Percentiles rank a stretch among this genome's conserved stretches.
Conservation (phyloP, 345 rosid species). For the Barbarea vulgaris region DNA sequence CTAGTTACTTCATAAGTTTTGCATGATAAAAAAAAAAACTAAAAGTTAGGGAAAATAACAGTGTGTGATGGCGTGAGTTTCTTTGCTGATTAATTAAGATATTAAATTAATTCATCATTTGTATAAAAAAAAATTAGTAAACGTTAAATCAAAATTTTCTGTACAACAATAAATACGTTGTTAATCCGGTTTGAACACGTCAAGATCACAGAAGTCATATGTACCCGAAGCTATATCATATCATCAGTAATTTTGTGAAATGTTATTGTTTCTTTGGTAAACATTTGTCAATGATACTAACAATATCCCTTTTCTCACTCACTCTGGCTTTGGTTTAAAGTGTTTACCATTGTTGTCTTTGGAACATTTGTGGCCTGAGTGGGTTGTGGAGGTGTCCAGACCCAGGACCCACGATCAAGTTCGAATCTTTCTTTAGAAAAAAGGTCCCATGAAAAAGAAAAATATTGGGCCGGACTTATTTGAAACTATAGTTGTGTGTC, state of each 20-base stretch:
- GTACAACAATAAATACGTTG: not conserved
- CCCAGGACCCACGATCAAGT: not conserved
- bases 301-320: not conserved
- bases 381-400: not conserved
- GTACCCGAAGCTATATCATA: not conserved
- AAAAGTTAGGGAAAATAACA: constrained; percentile 12
- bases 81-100: not conserved
- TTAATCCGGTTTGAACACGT: too few species aligned
- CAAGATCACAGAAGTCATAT: too few species aligned
- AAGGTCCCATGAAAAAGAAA: not conserved
- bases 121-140: not conserved
- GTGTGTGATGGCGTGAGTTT: constrained; percentile 13
- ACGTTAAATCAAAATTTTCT: not conserved
- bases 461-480: constrained; percentile 30
- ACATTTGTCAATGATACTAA: not conserved
- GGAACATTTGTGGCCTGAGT: not conserved
- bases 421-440: not conserved
- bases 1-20: constrained; percentile 32
- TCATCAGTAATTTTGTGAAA: not conserved
- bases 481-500: constrained; percentile 60
- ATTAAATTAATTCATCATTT: not conserved
- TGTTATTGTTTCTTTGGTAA: not conserved
- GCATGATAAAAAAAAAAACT: constrained; percentile 19
- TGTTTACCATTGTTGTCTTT: not conserved
- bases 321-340: not conserved